Evolutionary conservation across 345 rosid genomes (phyloP).

Genomic region (Aquilaria sinensis): DNA sequence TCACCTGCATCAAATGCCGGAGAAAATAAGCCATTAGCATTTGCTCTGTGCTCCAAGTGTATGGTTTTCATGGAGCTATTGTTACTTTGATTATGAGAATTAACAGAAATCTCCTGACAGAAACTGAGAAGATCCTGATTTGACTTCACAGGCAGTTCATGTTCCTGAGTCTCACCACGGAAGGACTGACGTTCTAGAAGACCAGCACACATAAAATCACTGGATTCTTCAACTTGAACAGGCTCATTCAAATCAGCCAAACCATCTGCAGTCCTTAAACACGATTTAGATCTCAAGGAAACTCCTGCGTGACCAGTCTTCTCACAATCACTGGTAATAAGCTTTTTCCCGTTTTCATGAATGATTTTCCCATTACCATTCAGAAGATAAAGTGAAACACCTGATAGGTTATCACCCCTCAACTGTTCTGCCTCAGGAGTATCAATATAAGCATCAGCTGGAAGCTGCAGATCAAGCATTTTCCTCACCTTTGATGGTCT

Average conservation of each 20-base stretch:
- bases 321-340: conserved; percentile 22
- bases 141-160: conserved; percentile 23
- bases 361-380: conserved; percentile 34
- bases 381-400: conserved; percentile 36
- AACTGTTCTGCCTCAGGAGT: conserved; percentile 37
- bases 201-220: conserved; percentile 31
- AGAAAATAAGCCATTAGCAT: conserved; percentile 36
- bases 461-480: conserved; percentile 82
- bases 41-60: conserved; percentile 19
- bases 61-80: conserved; percentile 18
- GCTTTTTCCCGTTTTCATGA: conserved; percentile 30
- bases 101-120: conserved; percentile 29
- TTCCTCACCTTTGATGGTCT: conserved; percentile 70
- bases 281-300: conserved; percentile 33
- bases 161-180: conserved; percentile 29
- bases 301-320: conserved; percentile 31
- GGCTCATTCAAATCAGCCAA: conserved; percentile 85
- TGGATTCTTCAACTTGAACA: conserved; percentile 41
- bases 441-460: conserved; percentile 70
- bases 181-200: conserved; percentile 18
- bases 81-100: conserved; percentile 24
- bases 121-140: conserved; percentile 34
- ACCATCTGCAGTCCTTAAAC: conserved; percentile 29
- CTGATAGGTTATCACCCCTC: conserved; percentile 29
- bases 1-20: conserved; percentile 52